Percentiles rank a stretch among this genome's conserved stretches.
These are phyloP conservation scores for Clarireedia sp. DNA, from an alignment of 2,329 filamentous ascomycete species.

Conservation along the genomic window DNA sequence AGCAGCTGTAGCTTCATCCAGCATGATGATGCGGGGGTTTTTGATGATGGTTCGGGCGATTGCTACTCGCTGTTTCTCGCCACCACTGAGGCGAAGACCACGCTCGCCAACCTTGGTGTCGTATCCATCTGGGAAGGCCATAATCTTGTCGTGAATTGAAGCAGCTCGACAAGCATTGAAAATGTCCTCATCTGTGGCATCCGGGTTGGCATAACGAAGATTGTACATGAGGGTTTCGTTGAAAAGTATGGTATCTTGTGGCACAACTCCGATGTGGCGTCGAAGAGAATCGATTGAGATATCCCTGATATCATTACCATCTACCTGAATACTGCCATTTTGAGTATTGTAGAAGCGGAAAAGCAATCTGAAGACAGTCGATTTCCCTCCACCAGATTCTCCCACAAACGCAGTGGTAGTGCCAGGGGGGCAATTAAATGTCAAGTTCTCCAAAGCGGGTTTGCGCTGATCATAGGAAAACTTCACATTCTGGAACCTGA, in stretches of 20 bases:
- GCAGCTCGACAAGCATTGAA: constrained; percentile 76
- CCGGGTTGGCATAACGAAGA: constrained; percentile 77
- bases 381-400: constrained; percentile 94
- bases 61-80: constrained; percentile 88
- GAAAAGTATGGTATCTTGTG: constrained; percentile 92
- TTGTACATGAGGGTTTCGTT: constrained; percentile 96
- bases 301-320: constrained; percentile 75
- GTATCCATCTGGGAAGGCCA: constrained; percentile 82
- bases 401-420: constrained; percentile 95
- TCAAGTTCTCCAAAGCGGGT: constrained; percentile 74
- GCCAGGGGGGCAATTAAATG: constrained; percentile 78
- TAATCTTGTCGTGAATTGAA: constrained; percentile 87
- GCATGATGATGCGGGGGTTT: constrained; percentile 81
- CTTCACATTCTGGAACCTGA: constrained; percentile 79
- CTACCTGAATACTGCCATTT: constrained; percentile 73
- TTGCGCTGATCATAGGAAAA: constrained; percentile 87
- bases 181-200: constrained; percentile 73
- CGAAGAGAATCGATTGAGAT: constrained; percentile 91
- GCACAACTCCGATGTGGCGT: constrained; percentile 86
- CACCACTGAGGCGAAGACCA: constrained; percentile 77
- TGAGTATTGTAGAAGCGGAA: constrained; percentile 93
- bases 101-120: constrained; percentile 86
- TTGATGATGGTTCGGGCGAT: constrained; percentile 92
- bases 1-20: constrained; percentile 89
- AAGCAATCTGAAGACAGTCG: constrained; percentile 88